phyloP scores from a whole-genome alignment of 805 yeast genomes.

The Yarrowia sp. region DNA sequence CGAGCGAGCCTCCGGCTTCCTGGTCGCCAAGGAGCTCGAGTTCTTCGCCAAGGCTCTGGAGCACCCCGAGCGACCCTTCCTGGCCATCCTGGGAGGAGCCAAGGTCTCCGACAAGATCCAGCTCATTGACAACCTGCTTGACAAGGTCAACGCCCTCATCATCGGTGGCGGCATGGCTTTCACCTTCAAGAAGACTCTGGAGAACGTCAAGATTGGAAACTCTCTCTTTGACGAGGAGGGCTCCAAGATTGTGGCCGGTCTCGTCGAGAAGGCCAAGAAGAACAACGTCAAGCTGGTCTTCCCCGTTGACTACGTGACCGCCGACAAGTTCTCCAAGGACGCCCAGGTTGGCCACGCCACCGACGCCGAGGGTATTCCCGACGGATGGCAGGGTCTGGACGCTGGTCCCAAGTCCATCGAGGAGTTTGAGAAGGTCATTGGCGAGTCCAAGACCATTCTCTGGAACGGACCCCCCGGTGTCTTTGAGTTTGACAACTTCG shows the following conservation, averaged over 20 bases:
- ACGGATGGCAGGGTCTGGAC: constrained; percentile 93
- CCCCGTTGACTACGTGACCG: constrained; percentile 95
- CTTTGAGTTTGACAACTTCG: constrained; percentile 91
- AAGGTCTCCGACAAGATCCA: constrained; percentile 98
- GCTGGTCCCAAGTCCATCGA: constrained; percentile 85
- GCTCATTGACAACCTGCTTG: constrained; percentile 85
- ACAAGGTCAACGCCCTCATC: constrained; percentile 91
- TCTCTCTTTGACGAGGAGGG: constrained; percentile 93
- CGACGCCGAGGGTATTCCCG: constrained; percentile 89
- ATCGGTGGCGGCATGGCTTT: constrained; percentile 99
- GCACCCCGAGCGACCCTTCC: constrained; percentile 96
- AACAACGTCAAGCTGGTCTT: constrained; percentile 89
- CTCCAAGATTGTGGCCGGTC: constrained; percentile 87
- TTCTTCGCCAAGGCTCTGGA: constrained; percentile 98
- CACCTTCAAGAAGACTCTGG: constrained; percentile 93
- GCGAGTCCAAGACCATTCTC: constrained; percentile 93
- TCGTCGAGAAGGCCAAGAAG: constrained; percentile 94
- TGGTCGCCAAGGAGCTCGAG: constrained; percentile 93
- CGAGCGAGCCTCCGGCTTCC: constrained; percentile 98
- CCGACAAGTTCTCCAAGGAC: constrained; percentile 88
- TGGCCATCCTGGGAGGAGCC: constrained; percentile 99
- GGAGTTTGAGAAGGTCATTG: constrained; percentile 77
- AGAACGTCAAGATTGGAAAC: constrained; percentile 82
- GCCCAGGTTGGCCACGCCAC: constrained; percentile 83
- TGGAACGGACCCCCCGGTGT: constrained; percentile 99